Percentiles rank a stretch among this genome's conserved stretches.
phyloP scores from a whole-genome alignment of 441 rosid genomes.

The Pelargonium citronellum region DNA sequence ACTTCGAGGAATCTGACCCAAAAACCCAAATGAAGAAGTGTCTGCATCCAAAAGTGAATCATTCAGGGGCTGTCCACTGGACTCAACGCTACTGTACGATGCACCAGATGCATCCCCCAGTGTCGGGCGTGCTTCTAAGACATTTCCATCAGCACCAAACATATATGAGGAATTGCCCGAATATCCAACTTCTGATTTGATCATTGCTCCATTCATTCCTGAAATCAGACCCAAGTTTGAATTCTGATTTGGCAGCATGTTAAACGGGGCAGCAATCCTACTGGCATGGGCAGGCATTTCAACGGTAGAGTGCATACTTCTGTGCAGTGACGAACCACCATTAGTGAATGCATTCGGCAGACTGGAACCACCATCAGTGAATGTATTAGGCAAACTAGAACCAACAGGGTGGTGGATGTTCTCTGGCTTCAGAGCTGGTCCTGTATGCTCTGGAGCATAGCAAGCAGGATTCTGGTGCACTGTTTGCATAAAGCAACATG shows the following conservation, averaged over 20 bases:
- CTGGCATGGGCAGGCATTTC: constrained; percentile 60
- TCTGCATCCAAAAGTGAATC: constrained; percentile 72
- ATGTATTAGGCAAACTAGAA: background rate
- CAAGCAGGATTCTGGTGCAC: constrained; percentile 60
- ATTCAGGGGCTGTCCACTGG: constrained; percentile 63
- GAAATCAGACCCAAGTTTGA: constrained; percentile 63
- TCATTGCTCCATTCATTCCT: constrained; percentile 71
- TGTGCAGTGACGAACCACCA: constrained; percentile 53
- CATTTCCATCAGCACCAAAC: constrained; percentile 64
- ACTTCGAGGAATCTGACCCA: constrained; percentile 73
- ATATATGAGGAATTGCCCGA: constrained; percentile 54
- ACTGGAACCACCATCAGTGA: constrained; percentile 2
- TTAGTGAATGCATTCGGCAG: constrained; percentile 54
- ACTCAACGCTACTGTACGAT: constrained; percentile 65
- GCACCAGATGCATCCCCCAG: constrained; percentile 60
- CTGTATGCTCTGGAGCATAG: constrained; percentile 52
- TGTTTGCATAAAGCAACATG: constrained; percentile 22
- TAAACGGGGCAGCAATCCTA: constrained; percentile 49
- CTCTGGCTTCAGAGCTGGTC: constrained; percentile 48
- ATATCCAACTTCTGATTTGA: constrained; percentile 75
- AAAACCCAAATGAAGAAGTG: constrained; percentile 61
- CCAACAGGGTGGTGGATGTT: constrained; percentile 41
- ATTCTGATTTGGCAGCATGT: constrained; percentile 59
- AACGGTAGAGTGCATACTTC: constrained; percentile 50
- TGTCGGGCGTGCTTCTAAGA: constrained; percentile 55